Percentiles rank a stretch among this genome's conserved stretches.
These are phyloP conservation scores for Fusarium albidum DNA, from an alignment of 2,329 filamentous ascomycete genomes.

Conservation along the genomic window DNA sequence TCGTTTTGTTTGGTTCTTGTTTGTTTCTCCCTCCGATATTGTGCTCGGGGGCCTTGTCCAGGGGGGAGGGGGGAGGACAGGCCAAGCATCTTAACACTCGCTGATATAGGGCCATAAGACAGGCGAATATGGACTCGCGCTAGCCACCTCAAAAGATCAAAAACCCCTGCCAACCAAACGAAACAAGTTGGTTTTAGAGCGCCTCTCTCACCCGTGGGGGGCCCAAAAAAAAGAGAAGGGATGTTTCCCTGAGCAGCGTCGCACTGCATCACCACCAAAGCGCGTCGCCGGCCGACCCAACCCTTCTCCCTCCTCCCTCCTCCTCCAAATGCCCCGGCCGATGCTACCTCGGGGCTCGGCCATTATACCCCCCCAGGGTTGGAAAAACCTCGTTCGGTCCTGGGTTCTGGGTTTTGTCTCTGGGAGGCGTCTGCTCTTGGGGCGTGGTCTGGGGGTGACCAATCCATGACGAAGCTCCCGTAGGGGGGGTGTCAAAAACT, in stretches of 20 bases:
- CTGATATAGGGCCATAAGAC: slow-evolving; percentile 41
- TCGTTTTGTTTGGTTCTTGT: slow-evolving; percentile 30
- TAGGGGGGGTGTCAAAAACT: not conserved
- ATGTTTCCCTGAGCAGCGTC: slow-evolving; percentile 34
- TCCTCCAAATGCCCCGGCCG: slow-evolving; percentile 19
- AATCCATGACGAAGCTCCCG: slow-evolving; percentile 38
- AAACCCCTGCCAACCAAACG: slow-evolving; percentile 38
- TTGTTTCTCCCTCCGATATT: slow-evolving; percentile 26
- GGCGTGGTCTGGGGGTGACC: slow-evolving; percentile 22
- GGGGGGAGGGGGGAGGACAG: slow-evolving; percentile 15
- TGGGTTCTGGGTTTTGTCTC: too few relatives aligned
- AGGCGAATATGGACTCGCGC: slow-evolving; percentile 36
- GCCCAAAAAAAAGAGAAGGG: slow-evolving; percentile 19
- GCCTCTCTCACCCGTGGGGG: slow-evolving; percentile 30
- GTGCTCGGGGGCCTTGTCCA: slow-evolving; percentile 5
- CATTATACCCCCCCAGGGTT: slow-evolving; percentile 33
- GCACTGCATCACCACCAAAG: slow-evolving; percentile 36
- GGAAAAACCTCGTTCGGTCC: slow-evolving; percentile 13
- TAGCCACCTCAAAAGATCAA: slow-evolving; percentile 23
- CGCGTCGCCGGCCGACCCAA: slow-evolving; percentile 27
- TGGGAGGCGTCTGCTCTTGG: too few relatives aligned
- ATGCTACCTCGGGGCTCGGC: slow-evolving; percentile 33
- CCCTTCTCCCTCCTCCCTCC: slow-evolving; percentile 5
- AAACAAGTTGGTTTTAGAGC: slow-evolving; percentile 33
- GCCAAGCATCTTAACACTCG: slow-evolving; percentile 26